Conservation (phyloP, 139 green algal genomes). For the Chlorella sp. region DNA sequence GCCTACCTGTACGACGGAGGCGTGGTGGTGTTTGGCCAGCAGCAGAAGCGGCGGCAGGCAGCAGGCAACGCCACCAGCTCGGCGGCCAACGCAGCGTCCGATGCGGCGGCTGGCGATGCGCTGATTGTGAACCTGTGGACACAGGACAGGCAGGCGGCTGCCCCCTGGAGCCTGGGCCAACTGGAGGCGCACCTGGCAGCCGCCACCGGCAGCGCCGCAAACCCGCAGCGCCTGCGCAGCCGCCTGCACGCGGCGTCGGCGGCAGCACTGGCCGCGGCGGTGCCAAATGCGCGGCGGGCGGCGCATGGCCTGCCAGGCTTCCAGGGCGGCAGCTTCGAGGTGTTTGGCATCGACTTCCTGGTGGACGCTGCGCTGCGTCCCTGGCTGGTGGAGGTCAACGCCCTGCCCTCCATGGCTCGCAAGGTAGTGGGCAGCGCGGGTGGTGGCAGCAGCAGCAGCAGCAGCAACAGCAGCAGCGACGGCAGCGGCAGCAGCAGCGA, state of each 20-base stretch:
- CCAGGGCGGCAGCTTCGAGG: constrained; percentile 51
- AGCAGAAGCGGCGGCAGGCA: not conserved
- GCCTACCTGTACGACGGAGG: constrained; percentile 66
- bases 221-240: constrained; percentile 39
- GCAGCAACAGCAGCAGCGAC: not conserved
- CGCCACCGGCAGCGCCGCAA: not conserved
- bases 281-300: constrained; percentile 26
- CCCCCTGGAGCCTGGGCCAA: constrained; percentile 62
- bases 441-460: not conserved
- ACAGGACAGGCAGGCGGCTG: constrained; percentile 53
- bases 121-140: constrained; percentile 77
- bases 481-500: not conserved
- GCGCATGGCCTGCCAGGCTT: not conserved
- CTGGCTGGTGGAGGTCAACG: constrained; percentile 80
- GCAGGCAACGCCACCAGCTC: no score
- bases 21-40: constrained; percentile 63
- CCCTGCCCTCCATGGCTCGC: constrained; percentile 66
- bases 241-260: constrained; percentile 37
- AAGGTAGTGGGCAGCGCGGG: constrained; percentile 44
- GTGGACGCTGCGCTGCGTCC: constrained; percentile 63
- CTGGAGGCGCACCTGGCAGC: constrained; percentile 50
- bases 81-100: no score
- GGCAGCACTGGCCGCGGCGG: constrained; percentile 42
- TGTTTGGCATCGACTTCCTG: constrained; percentile 79
- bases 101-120: constrained; percentile 24